Conservation (phyloP, 352 stramenopile species). For the Elongisporangium senticosum region DNA sequence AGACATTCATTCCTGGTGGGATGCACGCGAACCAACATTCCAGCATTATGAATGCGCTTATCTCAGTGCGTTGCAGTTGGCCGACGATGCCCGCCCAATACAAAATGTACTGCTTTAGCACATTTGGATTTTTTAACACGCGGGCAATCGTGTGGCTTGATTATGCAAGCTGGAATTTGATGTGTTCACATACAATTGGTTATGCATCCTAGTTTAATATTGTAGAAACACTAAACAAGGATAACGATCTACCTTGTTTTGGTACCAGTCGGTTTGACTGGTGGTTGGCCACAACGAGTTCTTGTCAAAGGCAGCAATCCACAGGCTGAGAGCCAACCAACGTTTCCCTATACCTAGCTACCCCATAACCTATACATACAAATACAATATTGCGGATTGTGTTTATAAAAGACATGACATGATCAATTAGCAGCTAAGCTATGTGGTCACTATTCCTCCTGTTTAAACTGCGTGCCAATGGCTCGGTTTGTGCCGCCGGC, state of each 20-base stretch:
- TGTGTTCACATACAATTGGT: not conserved
- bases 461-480: not conserved
- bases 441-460: not conserved
- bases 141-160: not conserved
- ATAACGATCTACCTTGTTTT: not conserved
- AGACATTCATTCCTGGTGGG: not conserved
- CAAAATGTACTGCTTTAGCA: not conserved
- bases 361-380: not conserved
- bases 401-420: no score
- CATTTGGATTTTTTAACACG: not conserved
- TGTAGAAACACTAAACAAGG: not conserved
- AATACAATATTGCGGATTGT: not conserved
- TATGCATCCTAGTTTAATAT: not conserved
- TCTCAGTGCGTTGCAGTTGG: not conserved
- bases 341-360: not conserved
- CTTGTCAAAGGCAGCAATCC: not conserved
- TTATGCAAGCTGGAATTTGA: not conserved
- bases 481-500: not conserved
- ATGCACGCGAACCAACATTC: not conserved
- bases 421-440: no score
- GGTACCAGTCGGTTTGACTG: not conserved
- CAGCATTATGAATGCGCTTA: not conserved
- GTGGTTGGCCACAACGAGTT: not conserved
- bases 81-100: not conserved
- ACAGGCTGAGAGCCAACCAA: not conserved